phyloP scores from a whole-genome alignment of 805 yeast genomes.

The Yamadazyma sp. region DNA sequence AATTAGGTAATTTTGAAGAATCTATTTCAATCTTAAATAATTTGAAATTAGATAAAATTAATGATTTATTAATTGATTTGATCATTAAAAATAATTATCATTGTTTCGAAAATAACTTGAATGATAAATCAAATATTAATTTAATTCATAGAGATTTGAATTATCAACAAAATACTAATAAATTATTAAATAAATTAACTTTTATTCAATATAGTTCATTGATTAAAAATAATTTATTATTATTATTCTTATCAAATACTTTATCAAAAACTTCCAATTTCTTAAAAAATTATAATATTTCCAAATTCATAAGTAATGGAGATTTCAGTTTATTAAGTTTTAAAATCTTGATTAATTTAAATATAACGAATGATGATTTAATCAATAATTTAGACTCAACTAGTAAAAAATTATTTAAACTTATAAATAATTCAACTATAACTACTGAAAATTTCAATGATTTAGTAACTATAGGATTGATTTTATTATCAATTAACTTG shows the following conservation, averaged over 20 bases:
- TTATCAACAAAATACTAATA: conserved; percentile 33
- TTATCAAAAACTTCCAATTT: conserved; percentile 23
- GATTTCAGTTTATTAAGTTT: conserved; percentile 31
- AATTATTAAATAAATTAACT: conserved; percentile 25
- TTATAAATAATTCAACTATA: conserved; percentile 8
- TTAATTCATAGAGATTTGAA: conserved; percentile 32
- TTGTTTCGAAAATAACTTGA: conserved; percentile 20
- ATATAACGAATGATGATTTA: conserved; percentile 26
- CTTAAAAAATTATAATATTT: conserved; percentile 14
- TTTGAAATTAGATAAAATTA: conserved; percentile 23
- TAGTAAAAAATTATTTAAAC: conserved; percentile 21
- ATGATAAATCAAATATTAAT: conserved; percentile 21
- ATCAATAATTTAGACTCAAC: conserved; percentile 13
- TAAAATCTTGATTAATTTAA: conserved; percentile 26
- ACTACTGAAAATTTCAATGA: conserved; percentile 11
- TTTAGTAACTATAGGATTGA: conserved; percentile 24
- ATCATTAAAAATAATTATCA: conserved; percentile 45
- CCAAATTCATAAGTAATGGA: conserved; percentile 19
- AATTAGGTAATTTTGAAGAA: conserved; percentile 28
- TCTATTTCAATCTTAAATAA: conserved; percentile 29
- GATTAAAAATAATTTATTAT: conserved; percentile 42
- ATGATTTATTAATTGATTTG: conserved; percentile 40
- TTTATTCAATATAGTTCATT: conserved; percentile 40
- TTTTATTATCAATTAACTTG: conserved; percentile 25
- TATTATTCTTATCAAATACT: conserved; percentile 40